Evolutionary conservation across 2,329 filamentous ascomycete species (phyloP).

Genomic region (Fusarium sp.): DNA sequence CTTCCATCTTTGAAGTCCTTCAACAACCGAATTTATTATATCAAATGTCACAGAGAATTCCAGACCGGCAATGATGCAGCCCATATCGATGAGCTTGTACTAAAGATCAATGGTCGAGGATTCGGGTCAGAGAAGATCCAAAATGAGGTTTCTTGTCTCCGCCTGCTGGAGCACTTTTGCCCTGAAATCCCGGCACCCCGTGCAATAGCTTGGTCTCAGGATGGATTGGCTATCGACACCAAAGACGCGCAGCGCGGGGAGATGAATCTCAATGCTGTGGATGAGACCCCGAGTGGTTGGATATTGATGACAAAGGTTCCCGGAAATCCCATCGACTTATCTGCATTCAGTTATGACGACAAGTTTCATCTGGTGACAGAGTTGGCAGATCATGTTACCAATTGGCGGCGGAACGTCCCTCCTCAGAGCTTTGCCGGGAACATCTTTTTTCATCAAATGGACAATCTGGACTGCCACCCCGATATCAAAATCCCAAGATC

Average conservation of each 20-base stretch:
- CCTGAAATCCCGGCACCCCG: not conserved
- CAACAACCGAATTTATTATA: conserved; percentile 19
- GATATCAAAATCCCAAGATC: not conserved
- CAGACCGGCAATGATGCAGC: accelerated
- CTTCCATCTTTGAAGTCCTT: not conserved
- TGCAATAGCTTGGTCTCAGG: conserved; percentile 10
- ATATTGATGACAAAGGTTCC: conserved; percentile 3
- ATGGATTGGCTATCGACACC: not conserved
- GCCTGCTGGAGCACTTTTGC: not conserved
- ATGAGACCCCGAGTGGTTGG: not conserved
- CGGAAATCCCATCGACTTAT: not conserved
- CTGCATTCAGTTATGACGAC: not conserved
- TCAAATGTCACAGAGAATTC: not conserved
- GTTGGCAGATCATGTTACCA: not conserved
- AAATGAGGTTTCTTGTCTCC: conserved; percentile 14
- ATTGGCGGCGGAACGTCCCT: not conserved
- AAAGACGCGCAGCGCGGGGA: accelerated
- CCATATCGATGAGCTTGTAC: not conserved
- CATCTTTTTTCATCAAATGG: not conserved
- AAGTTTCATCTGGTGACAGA: not conserved
- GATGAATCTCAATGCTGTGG: not conserved
- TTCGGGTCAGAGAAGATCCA: conserved; percentile 2
- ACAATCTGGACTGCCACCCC: not conserved
- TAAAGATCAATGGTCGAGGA: conserved; percentile 16
- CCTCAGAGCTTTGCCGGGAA: not conserved